Evolutionary conservation across 2,329 filamentous ascomycete genomes (phyloP).

Genomic region (Fusarium duplospermum): DNA sequence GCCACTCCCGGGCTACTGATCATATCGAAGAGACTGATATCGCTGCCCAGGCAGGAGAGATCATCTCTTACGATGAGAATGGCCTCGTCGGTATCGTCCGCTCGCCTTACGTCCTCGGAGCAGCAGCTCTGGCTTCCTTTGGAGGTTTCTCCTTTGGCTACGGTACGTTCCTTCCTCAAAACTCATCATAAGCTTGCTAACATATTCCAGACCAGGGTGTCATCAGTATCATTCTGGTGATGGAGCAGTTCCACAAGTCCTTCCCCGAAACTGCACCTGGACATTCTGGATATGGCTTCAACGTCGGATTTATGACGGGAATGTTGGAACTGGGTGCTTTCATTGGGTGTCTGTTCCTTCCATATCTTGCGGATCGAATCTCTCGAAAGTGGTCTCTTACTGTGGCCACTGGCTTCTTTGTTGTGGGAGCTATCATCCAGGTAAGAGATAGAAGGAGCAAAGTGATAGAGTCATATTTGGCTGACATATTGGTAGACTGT

Average conservation of each 20-base stretch:
- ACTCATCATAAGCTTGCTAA: not conserved
- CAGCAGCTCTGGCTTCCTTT: constrained; percentile 55
- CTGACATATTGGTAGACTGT: not conserved
- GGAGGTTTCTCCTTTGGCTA: constrained; percentile 35
- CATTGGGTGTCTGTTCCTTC: constrained; percentile 49
- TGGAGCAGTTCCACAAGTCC: constrained; percentile 55
- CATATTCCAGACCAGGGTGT: constrained; percentile 46
- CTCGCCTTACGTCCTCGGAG: constrained; percentile 56
- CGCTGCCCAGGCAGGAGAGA: not conserved
- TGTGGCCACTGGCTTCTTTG: constrained; percentile 53
- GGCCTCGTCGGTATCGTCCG: constrained; percentile 53
- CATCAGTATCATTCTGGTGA: constrained; percentile 57
- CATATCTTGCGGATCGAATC: constrained; percentile 54
- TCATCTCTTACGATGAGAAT: constrained; percentile 26
- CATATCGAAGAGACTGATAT: constrained; percentile 22
- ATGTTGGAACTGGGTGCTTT: constrained; percentile 57
- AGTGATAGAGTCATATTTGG: not conserved
- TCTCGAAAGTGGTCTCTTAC: constrained; percentile 57
- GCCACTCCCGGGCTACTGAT: constrained; percentile 8
- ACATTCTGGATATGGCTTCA: constrained; percentile 23
- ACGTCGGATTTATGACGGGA: constrained; percentile 53
- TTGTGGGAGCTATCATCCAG: not conserved
- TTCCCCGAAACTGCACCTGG: constrained; percentile 48
- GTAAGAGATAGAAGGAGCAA: not conserved
- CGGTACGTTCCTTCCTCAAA: not conserved